phyloP scores from a whole-genome alignment of 176 grass and related monocot species.

The Carex cristatella region DNA sequence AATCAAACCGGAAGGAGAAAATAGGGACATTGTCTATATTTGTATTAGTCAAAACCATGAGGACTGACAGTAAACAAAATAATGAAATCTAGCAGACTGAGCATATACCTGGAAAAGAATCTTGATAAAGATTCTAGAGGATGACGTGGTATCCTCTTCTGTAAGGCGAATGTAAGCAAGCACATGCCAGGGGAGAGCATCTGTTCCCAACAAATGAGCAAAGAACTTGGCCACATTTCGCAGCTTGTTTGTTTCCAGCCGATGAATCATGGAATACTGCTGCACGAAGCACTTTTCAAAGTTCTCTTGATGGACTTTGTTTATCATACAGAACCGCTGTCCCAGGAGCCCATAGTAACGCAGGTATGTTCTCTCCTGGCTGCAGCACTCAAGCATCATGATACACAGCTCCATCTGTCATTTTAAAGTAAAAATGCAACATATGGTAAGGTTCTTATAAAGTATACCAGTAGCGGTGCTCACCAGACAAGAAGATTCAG shows the following conservation, averaged over 20 bases:
- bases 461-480: constrained; percentile 1
- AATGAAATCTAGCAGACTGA: background rate
- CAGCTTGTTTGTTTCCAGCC: constrained; percentile 84
- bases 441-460: background rate
- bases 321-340: constrained; percentile 93
- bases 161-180: constrained; percentile 88
- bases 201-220: constrained; percentile 80
- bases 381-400: constrained; percentile 96
- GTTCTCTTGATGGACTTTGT: constrained; percentile 89
- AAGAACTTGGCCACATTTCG: constrained; percentile 97
- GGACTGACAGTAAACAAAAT: background rate
- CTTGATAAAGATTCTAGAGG: constrained; percentile 93
- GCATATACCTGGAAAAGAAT: constrained; percentile 90
- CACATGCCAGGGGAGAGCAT: constrained; percentile 84
- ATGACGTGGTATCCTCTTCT: constrained; percentile 93
- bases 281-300: constrained; percentile 94
- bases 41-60: background rate
- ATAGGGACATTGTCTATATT: background rate
- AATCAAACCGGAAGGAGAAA: background rate
- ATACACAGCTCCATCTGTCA: constrained; percentile 88
- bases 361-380: constrained; percentile 91
- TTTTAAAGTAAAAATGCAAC: constrained; percentile 4
- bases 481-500: background rate
- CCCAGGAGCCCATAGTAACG: constrained; percentile 87
- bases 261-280: constrained; percentile 95